These are phyloP conservation scores for Mallotus nudiflorus DNA, from an alignment of 345 rosid genomes.

Conservation along the genomic window DNA sequence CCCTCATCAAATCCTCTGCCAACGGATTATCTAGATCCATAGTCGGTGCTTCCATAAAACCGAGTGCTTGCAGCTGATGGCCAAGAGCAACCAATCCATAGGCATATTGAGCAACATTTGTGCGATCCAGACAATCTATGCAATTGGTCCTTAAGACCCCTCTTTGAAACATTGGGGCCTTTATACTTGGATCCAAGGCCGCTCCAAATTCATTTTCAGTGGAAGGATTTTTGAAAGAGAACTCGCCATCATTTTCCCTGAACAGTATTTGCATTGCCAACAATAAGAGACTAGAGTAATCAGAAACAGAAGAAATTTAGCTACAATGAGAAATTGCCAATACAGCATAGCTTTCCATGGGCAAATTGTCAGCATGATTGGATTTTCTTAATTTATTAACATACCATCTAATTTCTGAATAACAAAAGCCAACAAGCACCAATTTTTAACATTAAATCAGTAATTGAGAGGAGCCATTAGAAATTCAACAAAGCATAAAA, in stretches of 20 bases:
- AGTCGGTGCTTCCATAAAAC: conserved; percentile 43
- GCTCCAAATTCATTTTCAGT: conserved; percentile 32
- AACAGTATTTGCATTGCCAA: conserved; percentile 32
- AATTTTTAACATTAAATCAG: not conserved
- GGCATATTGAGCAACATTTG: conserved; percentile 94
- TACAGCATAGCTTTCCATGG: not conserved
- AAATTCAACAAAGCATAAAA: not conserved
- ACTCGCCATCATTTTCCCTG: conserved; percentile 44
- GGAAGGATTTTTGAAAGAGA: conserved; percentile 23
- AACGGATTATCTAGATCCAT: conserved; percentile 72
- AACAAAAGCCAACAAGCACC: not conserved
- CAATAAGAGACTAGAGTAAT: not conserved
- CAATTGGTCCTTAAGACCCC: conserved; percentile 95
- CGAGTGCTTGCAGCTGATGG: conserved; percentile 68
- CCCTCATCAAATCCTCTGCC: conserved; percentile 72
- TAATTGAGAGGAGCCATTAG: not conserved
- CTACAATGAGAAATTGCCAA: not conserved
- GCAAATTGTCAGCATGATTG: not conserved
- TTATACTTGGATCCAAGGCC: conserved; percentile 28
- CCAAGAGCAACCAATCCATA: conserved; percentile 88
- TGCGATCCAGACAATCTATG: conserved; percentile 96
- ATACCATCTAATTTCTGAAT: not conserved
- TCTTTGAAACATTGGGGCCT: conserved; percentile 57
- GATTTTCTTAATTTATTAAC: not conserved
- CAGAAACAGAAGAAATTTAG: not conserved